phyloP scores from a whole-genome alignment of 2,329 filamentous ascomycete genomes.

The Alternaria rosae region DNA sequence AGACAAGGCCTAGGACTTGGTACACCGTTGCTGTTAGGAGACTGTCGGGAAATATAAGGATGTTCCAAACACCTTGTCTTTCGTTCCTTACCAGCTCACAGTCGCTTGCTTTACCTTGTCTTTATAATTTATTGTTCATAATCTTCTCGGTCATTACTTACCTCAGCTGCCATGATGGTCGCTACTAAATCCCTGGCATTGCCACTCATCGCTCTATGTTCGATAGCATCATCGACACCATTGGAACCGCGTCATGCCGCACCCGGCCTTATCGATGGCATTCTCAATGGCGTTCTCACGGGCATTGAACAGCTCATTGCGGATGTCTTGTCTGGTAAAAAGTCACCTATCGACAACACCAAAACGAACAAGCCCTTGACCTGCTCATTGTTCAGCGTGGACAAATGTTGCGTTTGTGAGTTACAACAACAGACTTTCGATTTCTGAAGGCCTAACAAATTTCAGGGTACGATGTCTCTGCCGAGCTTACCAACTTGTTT shows the following conservation, averaged over 20 bases:
- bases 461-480: constrained; percentile 41
- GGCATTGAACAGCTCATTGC: constrained; percentile 33
- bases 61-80: not conserved
- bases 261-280: constrained; percentile 34
- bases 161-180: constrained; percentile 1
- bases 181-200: not conserved
- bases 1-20: not conserved
- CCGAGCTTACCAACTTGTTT: constrained; percentile 38
- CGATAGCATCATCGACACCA: constrained; percentile 27
- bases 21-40: not conserved
- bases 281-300: constrained; percentile 28
- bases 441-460: constrained; percentile 12
- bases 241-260: constrained; percentile 29
- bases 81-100: not conserved
- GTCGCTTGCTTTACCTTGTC: not conserved
- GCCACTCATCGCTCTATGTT: constrained; percentile 6
- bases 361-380: constrained; percentile 30
- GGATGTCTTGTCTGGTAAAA: constrained; percentile 36
- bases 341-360: constrained; percentile 34
- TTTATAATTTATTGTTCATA: not conserved
- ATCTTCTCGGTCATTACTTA: not conserved
- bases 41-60: constrained; percentile 5
- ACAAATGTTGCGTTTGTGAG: constrained; percentile 44
- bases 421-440: not conserved
- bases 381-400: constrained; percentile 23